These are phyloP conservation scores for Clavispora fructus DNA, from an alignment of 805 yeast genomes.

Conservation along the genomic window DNA sequence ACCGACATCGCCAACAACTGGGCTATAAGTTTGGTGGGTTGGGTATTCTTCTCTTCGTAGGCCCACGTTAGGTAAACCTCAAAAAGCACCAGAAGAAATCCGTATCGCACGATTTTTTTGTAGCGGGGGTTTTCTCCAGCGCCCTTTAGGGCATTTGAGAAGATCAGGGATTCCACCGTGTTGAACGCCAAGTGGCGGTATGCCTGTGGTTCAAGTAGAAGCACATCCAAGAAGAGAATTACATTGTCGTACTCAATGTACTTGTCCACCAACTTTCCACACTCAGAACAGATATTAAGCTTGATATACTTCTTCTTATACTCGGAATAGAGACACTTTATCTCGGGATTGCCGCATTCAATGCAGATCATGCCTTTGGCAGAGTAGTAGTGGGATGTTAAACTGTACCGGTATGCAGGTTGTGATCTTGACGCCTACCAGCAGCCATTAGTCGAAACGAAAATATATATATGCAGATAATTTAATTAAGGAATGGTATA, in stretches of 20 bases:
- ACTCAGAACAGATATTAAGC: conserved; percentile 67
- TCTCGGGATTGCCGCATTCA: conserved; percentile 66
- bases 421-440: background rate
- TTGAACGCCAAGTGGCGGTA: conserved; percentile 84
- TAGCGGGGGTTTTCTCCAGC: conserved; percentile 13
- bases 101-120: conserved; percentile 35
- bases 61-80: conserved; percentile 95
- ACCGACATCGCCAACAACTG: conserved; percentile 30
- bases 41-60: conserved; percentile 60
- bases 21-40: conserved; percentile 21
- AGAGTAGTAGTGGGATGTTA: background rate
- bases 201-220: conserved; percentile 82
- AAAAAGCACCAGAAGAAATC: conserved; percentile 64
- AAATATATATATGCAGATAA: background rate
- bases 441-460: too few relatives aligned
- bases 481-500: too few relatives aligned
- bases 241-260: conserved; percentile 89
- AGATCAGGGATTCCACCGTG: conserved; percentile 32
- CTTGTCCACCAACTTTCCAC: conserved; percentile 77
- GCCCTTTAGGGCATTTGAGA: conserved; percentile 3
- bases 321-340: conserved; percentile 58
- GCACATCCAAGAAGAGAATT: conserved; percentile 73
- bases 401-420: background rate
- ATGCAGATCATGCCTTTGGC: conserved; percentile 71
- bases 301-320: conserved; percentile 77